These are phyloP conservation scores for Agaricus sinodeliciosus DNA, from an alignment of 768 basidiomycete species.

Conservation along the genomic window DNA sequence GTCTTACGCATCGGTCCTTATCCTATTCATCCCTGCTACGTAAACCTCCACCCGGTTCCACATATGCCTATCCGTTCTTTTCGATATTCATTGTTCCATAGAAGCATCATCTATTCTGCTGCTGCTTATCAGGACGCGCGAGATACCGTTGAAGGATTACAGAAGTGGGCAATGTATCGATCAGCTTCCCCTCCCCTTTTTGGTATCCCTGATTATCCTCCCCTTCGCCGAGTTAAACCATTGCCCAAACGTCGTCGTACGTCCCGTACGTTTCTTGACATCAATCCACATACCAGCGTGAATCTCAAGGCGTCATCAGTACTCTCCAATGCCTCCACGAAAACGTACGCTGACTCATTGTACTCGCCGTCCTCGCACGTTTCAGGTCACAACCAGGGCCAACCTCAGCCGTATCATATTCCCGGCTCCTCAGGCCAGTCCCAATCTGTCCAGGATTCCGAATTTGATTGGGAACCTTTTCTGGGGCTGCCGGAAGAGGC, in stretches of 20 bases:
- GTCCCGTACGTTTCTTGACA: constrained; percentile 31
- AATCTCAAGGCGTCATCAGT: not conserved
- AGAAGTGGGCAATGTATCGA: constrained; percentile 39
- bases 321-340: constrained; percentile 8
- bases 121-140: constrained; percentile 5
- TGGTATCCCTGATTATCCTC: constrained; percentile 58
- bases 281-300: not conserved
- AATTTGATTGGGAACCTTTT: not conserved
- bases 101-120: constrained; percentile 7
- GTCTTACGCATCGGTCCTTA: constrained; percentile 1
- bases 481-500: not conserved
- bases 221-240: constrained; percentile 65
- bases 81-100: not conserved
- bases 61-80: not conserved
- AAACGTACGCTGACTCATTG: not conserved
- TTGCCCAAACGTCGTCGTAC: constrained; percentile 72
- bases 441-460: not conserved
- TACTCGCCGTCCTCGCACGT: not conserved
- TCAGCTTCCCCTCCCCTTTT: constrained; percentile 48
- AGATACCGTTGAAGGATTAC: constrained; percentile 4
- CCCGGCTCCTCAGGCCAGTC: not conserved
- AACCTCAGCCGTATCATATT: not conserved
- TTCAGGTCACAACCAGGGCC: not conserved
- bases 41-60: constrained; percentile 2
- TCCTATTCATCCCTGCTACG: not conserved